A percentile compares a stretch with the other conserved stretches of the same genome.
phyloP scores from a whole-genome alignment of 1,284 basidiomycete genomes.

The Marasmius sp. region DNA sequence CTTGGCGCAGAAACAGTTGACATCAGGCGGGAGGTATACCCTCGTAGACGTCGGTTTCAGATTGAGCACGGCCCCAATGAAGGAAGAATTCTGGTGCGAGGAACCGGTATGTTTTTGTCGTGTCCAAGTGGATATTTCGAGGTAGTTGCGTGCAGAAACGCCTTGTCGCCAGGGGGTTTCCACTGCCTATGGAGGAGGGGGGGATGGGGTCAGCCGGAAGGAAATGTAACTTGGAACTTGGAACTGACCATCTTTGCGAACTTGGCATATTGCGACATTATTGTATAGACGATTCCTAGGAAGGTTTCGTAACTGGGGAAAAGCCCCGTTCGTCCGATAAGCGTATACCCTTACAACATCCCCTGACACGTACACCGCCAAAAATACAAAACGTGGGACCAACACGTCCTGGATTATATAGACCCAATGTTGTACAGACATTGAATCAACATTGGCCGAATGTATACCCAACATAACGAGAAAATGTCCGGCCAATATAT shows the following conservation, averaged over 20 bases:
- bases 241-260: slow-evolving; percentile 72
- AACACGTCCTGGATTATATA: no score
- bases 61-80: slow-evolving; percentile 81
- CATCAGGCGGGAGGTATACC: slow-evolving; percentile 89
- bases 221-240: background rate
- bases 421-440: no score
- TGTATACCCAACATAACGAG: no score
- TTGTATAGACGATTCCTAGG: slow-evolving; percentile 76
- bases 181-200: slow-evolving; percentile 39
- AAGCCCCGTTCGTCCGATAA: slow-evolving; percentile 78
- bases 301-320: slow-evolving; percentile 92
- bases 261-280: slow-evolving; percentile 85
- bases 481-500: no score
- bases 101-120: slow-evolving; percentile 81
- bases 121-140: slow-evolving; percentile 86
- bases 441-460: no score
- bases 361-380: slow-evolving; percentile 88
- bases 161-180: no score
- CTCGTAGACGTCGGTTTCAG: slow-evolving; percentile 74
- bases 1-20: slow-evolving; percentile 82
- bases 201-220: background rate
- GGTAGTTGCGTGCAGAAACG: slow-evolving; percentile 77
- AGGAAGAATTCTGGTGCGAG: slow-evolving; percentile 74
- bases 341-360: slow-evolving; percentile 84
- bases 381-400: no score